phyloP scores from a whole-genome alignment of 345 rosid genomes.

The Abelmoschus esculentus region DNA sequence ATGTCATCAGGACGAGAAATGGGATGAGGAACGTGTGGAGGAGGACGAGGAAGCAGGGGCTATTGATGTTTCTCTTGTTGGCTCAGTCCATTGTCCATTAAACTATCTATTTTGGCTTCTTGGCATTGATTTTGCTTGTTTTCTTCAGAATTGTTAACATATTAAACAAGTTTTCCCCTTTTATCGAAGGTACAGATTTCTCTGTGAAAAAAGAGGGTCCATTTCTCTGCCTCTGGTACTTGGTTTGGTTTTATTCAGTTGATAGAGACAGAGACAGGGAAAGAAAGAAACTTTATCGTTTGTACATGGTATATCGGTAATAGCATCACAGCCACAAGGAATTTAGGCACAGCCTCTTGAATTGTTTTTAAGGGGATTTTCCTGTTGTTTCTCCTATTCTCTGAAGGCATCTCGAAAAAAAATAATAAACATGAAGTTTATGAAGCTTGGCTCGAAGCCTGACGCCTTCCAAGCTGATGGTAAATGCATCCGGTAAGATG shows the following conservation, averaged over 20 bases:
- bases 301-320: background rate
- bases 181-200: background rate
- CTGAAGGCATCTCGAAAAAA: slow-evolving; percentile 11
- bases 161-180: background rate
- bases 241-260: background rate
- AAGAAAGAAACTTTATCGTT: background rate
- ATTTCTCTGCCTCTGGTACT: background rate
- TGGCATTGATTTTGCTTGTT: slow-evolving; percentile 16
- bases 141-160: background rate
- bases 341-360: slow-evolving; percentile 10
- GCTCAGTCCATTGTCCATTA: slow-evolving; percentile 27
- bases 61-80: background rate
- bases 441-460: slow-evolving; percentile 94
- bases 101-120: slow-evolving; percentile 22
- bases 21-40: slow-evolving; percentile 13
- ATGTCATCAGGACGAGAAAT: background rate
- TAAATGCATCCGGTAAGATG: slow-evolving; percentile 49
- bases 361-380: slow-evolving; percentile 9
- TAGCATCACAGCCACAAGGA: slow-evolving; percentile 9
- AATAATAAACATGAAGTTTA: slow-evolving; percentile 59
- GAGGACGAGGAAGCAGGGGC: slow-evolving; percentile 26
- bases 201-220: background rate
- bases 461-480: slow-evolving; percentile 78
- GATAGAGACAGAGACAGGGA: background rate
- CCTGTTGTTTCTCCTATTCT: background rate